Evolutionary conservation across 176 grass and related monocot genomes (phyloP).

Genomic region (Echinochloa phyllopogon): DNA sequence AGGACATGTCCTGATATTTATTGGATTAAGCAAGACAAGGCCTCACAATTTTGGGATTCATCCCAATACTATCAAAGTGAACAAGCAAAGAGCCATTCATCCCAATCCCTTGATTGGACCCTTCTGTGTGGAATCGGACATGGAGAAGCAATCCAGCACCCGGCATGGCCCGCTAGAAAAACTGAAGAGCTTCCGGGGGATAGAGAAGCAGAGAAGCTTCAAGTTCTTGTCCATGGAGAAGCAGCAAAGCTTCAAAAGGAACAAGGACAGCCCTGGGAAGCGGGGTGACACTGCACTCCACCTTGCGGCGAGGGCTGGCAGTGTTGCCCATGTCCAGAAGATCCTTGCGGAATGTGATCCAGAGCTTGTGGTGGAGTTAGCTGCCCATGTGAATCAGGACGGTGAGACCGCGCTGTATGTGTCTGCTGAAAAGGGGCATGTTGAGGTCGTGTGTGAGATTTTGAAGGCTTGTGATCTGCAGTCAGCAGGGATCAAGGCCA

Average conservation of each 20-base stretch:
- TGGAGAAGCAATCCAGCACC: constrained; percentile 64
- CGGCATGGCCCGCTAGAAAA: constrained; percentile 53
- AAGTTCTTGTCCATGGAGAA: constrained; percentile 78
- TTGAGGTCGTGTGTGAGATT: constrained; percentile 78
- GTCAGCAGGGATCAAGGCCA: constrained; percentile 75
- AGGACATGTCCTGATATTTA: not conserved
- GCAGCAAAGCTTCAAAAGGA: constrained; percentile 87
- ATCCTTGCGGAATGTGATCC: constrained; percentile 63
- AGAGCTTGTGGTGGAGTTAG: constrained; percentile 55
- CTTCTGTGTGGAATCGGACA: constrained; percentile 23
- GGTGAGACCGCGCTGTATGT: constrained; percentile 88
- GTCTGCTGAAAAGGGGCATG: constrained; percentile 77
- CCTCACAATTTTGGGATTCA: not conserved
- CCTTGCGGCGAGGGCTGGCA: constrained; percentile 83
- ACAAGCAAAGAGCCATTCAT: not conserved
- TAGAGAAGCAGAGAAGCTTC: constrained; percentile 85
- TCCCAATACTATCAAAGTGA: constrained; percentile 1
- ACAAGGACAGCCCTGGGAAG: constrained; percentile 83
- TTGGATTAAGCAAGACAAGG: constrained; percentile 37
- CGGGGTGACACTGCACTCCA: constrained; percentile 75
- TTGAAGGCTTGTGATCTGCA: constrained; percentile 71
- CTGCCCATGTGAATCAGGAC: constrained; percentile 66
- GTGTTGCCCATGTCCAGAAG: constrained; percentile 59
- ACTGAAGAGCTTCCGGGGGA: constrained; percentile 59
- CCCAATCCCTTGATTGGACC: not conserved